These are phyloP conservation scores for Ajuga chamaepitys DNA, from an alignment of 257 asterid species.

Conservation along the genomic window DNA sequence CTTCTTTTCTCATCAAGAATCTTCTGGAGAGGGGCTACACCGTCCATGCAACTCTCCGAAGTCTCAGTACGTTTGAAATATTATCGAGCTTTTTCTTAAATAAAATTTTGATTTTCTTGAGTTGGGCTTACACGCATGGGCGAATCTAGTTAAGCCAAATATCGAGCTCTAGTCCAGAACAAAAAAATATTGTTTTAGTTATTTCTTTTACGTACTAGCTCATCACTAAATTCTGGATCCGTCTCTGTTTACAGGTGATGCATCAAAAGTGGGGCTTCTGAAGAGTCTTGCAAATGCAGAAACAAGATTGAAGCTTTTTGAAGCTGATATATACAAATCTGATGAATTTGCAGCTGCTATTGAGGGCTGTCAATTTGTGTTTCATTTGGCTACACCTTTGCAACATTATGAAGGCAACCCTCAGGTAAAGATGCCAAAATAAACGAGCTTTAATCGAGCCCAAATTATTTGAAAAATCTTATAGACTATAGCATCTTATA, in stretches of 20 bases:
- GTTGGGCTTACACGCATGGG: no score
- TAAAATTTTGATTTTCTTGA: no score
- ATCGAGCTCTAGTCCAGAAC: no score
- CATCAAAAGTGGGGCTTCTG: slow-evolving; percentile 42
- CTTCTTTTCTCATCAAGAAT: slow-evolving; percentile 43
- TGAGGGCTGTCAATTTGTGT: slow-evolving; percentile 47
- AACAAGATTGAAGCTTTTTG: slow-evolving; percentile 38
- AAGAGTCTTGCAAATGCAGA: slow-evolving; percentile 35
- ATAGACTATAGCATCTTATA: no score
- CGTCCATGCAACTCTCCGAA: slow-evolving; percentile 63
- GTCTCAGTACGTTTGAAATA: slow-evolving; percentile 17
- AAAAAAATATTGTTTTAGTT: no score
- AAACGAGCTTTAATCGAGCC: no score
- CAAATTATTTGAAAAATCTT: no score
- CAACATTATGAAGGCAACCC: slow-evolving; percentile 20
- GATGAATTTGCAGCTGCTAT: slow-evolving; percentile 38
- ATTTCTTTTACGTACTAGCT: no score
- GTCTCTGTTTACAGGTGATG: slow-evolving; percentile 41
- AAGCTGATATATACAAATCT: slow-evolving; percentile 56
- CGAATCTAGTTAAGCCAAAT: no score
- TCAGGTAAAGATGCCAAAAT: slow-evolving; percentile 13
- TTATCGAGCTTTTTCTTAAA: neutral
- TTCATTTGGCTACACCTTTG: slow-evolving; percentile 68
- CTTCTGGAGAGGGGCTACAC: slow-evolving; percentile 46
- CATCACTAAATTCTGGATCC: no score